Evolutionary conservation across 257 asterid species (phyloP).

Genomic region (Prunella vulgaris): DNA sequence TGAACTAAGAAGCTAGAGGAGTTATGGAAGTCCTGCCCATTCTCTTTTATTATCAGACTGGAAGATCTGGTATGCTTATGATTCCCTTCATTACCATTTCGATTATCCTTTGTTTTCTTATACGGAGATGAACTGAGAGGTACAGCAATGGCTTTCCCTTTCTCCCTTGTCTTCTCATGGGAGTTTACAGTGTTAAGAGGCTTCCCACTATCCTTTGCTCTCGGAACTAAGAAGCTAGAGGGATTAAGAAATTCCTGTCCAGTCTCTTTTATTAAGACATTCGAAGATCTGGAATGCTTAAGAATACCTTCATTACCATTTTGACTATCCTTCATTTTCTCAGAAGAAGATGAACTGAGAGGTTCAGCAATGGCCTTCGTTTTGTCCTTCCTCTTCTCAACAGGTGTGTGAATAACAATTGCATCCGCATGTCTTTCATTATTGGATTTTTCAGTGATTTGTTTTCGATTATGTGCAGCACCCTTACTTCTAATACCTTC

Average conservation of each 20-base stretch:
- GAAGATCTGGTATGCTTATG: constrained; percentile 20
- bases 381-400: constrained; percentile 32
- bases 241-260: constrained; percentile 18
- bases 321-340: constrained; percentile 15
- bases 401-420: constrained; percentile 23
- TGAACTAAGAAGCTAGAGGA: constrained; percentile 24
- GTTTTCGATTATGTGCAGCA: constrained; percentile 5
- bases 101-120: constrained; percentile 18
- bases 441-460: background rate
- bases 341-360: constrained; percentile 16
- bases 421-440: constrained; percentile 8
- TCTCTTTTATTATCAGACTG: constrained; percentile 10
- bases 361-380: constrained; percentile 35
- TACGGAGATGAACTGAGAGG: constrained; percentile 18
- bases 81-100: constrained; percentile 18
- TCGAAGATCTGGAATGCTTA: constrained; percentile 19
- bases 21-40: constrained; percentile 13
- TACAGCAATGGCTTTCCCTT: constrained; percentile 29
- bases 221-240: constrained; percentile 25
- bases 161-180: constrained; percentile 28
- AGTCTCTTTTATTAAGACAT: constrained; percentile 9
- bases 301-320: constrained; percentile 18
- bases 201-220: constrained; percentile 32
- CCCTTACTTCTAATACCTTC: constrained; percentile 33
- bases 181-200: constrained; percentile 26